Conservation (phyloP, 257 asterid species). For the Solanum etuberosum region DNA sequence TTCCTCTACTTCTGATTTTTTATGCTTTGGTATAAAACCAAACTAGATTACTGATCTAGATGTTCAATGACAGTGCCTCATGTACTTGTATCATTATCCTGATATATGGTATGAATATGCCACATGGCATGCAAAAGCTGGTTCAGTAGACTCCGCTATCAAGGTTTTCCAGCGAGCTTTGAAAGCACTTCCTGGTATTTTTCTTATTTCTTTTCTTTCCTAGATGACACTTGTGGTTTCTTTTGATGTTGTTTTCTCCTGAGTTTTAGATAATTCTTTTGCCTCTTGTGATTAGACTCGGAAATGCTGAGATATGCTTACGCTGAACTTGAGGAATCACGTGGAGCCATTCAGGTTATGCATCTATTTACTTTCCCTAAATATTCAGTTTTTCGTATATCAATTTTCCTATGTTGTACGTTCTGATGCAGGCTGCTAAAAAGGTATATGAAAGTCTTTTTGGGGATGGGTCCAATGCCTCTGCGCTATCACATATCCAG, state of each 20-base stretch:
- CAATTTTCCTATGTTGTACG: neutral
- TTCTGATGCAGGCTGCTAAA: slow-evolving; percentile 64
- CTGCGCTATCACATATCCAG: slow-evolving; percentile 90
- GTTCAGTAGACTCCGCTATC: slow-evolving; percentile 71
- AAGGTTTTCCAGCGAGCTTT: slow-evolving; percentile 87
- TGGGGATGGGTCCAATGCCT: slow-evolving; percentile 69
- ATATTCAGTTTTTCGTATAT: neutral
- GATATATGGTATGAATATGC: slow-evolving; percentile 98
- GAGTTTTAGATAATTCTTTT: neutral
- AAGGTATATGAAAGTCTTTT: slow-evolving; percentile 74
- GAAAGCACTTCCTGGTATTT: slow-evolving; percentile 94
- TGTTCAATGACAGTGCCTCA: slow-evolving; percentile 65
- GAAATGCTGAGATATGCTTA: slow-evolving; percentile 90
- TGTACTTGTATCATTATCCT: slow-evolving; percentile 94
- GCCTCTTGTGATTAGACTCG: slow-evolving; percentile 47
- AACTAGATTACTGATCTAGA: slow-evolving; percentile 10
- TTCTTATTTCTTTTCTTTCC: neutral
- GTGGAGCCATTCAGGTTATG: slow-evolving; percentile 74
- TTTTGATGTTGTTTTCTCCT: neutral
- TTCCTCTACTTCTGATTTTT: neutral
- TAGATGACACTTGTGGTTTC: neutral
- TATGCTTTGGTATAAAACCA: neutral
- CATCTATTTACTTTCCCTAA: neutral
- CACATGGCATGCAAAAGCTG: slow-evolving; percentile 84
- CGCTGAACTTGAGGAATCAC: slow-evolving; percentile 95